Percentiles rank a stretch among this genome's conserved stretches.
Conservation (phyloP, 139 green algal genomes). For the Micractinium sp. region DNA sequence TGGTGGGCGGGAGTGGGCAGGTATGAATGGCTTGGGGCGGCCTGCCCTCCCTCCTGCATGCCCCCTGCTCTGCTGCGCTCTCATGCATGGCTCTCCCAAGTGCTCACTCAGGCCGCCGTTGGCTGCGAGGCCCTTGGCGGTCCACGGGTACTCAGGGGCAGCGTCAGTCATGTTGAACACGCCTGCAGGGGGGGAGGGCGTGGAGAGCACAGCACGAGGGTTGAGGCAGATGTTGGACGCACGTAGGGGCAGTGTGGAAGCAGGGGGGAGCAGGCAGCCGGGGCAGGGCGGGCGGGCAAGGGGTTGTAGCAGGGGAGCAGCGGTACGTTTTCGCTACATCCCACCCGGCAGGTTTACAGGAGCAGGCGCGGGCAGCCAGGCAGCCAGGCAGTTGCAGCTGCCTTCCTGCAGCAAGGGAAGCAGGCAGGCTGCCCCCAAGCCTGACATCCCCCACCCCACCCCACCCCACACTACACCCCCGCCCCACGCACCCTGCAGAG, state of each 20-base stretch:
- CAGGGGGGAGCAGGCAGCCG: not conserved
- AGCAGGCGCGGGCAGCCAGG: not conserved
- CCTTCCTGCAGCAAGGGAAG: not conserved
- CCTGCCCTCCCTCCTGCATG: not conserved
- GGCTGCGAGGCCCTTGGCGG: not conserved
- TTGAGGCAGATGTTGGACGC: not conserved
- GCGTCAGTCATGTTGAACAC: not conserved
- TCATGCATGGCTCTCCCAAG: not conserved
- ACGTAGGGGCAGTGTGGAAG: not conserved
- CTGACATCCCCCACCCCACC: too few species aligned
- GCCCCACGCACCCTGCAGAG: too few species aligned
- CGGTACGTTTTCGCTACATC: too few species aligned
- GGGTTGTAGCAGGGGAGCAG: too few species aligned
- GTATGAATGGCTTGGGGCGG: too few species aligned
- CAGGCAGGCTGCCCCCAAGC: not conserved
- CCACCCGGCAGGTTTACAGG: too few species aligned
- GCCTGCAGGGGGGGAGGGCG: not conserved
- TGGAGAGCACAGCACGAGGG: not conserved
- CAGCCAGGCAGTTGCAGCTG: not conserved
- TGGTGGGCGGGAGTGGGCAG: too few species aligned
- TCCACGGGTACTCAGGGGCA: not conserved
- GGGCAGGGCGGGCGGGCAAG: not conserved
- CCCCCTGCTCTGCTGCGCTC: not conserved
- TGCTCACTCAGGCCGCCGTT: not conserved
- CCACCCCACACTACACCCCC: too few species aligned